These are phyloP conservation scores for Nicotiana noctiflora DNA, from an alignment of 257 asterid genomes.

Conservation along the genomic window DNA sequence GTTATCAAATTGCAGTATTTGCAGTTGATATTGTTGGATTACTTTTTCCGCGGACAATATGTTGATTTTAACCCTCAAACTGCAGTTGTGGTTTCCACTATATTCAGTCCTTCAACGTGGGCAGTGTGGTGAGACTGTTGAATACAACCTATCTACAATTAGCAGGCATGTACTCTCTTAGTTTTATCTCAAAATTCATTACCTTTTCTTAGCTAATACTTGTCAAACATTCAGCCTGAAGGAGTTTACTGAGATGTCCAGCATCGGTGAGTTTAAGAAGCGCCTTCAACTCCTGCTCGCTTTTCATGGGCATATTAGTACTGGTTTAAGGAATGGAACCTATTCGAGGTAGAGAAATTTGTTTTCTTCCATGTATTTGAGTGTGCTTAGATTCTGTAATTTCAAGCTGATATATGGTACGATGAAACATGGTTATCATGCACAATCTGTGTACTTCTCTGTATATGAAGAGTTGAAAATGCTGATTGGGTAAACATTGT, in stretches of 20 bases:
- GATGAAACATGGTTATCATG: background rate
- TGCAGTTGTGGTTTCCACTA: constrained; percentile 88
- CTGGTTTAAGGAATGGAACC: constrained; percentile 32
- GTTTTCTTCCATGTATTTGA: background rate
- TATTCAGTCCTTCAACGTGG: constrained; percentile 56
- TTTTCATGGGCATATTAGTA: constrained; percentile 70
- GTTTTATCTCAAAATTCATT: background rate
- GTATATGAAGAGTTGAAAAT: constrained; percentile 9
- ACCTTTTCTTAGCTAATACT: constrained; percentile 9
- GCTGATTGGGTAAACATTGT: constrained; percentile 6
- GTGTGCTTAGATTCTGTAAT: background rate
- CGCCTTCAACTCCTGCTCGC: constrained; percentile 87
- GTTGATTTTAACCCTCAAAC: background rate
- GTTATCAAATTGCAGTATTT: background rate
- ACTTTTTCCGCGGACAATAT: constrained; percentile 5
- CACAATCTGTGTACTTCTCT: background rate
- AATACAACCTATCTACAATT: constrained; percentile 37
- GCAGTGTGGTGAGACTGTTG: constrained; percentile 32
- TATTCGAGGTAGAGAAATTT: constrained; percentile 30
- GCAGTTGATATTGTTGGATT: constrained; percentile 11
- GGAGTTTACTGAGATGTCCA: constrained; percentile 69
- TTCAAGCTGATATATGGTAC: background rate
- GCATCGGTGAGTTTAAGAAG: constrained; percentile 79
- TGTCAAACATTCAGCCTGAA: constrained; percentile 51
- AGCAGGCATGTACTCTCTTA: constrained; percentile 44